These are phyloP conservation scores for Exophiala sideris DNA, from an alignment of 2,329 filamentous ascomycete species.

Conservation along the genomic window DNA sequence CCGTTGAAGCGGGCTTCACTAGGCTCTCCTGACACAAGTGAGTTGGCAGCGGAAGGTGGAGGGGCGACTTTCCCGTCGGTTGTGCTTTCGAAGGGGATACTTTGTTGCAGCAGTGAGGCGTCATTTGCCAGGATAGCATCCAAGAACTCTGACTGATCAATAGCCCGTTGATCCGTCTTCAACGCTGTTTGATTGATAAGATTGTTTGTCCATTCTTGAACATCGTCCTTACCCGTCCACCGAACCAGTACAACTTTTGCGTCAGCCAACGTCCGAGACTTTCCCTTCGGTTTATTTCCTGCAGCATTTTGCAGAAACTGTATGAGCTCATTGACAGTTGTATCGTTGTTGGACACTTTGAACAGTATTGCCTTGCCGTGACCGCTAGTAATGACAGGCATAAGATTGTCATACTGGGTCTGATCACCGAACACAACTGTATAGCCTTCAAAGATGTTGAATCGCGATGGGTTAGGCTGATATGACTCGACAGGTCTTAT, in stretches of 20 bases:
- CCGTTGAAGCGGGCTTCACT: conserved; percentile 30
- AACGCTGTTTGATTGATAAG: conserved; percentile 68
- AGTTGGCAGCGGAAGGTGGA: conserved; percentile 18
- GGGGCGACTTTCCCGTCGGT: conserved; percentile 18
- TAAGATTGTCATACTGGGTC: conserved; percentile 70
- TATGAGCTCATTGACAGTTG: conserved; percentile 71
- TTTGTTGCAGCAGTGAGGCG: conserved; percentile 65
- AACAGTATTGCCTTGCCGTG: conserved; percentile 76
- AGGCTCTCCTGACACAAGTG: conserved; percentile 13
- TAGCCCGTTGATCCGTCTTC: conserved; percentile 72
- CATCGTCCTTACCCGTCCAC: conserved; percentile 59
- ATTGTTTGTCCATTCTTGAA: conserved; percentile 64
- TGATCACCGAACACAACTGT: conserved; percentile 83
- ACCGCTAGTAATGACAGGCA: conserved; percentile 71
- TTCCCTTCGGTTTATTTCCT: conserved; percentile 66
- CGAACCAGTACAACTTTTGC: conserved; percentile 74
- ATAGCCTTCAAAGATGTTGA: conserved; percentile 76
- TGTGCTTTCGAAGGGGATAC: conserved; percentile 54
- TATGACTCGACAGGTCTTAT: conserved; percentile 67
- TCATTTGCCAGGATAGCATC: conserved; percentile 84
- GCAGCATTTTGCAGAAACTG: conserved; percentile 71
- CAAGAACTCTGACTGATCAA: conserved; percentile 87
- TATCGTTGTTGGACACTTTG: conserved; percentile 59
- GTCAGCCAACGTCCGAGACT: conserved; percentile 60
- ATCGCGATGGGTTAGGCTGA: conserved; percentile 62